phyloP scores from a whole-genome alignment of 352 stramenopile genomes.

The Globisporangium paroecandrum region DNA sequence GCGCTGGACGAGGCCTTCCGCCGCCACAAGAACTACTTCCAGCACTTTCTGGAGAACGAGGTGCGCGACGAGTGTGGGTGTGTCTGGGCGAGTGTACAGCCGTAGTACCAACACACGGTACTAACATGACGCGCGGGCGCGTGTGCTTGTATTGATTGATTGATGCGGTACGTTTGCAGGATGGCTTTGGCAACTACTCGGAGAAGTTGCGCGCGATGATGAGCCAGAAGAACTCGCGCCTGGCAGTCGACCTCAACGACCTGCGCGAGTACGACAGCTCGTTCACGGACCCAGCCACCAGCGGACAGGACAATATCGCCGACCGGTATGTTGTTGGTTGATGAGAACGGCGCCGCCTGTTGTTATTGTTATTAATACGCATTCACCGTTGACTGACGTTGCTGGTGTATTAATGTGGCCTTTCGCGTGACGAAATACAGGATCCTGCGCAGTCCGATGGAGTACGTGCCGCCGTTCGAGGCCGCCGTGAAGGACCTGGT shows the following conservation, averaged over 20 bases:
- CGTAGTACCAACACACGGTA: neutral
- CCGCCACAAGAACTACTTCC: conserved; percentile 88
- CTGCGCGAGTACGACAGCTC: conserved; percentile 87
- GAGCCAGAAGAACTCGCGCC: conserved; percentile 61
- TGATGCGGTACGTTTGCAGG: conserved; percentile 24
- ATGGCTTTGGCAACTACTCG: conserved; percentile 69
- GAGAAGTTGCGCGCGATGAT: conserved; percentile 84
- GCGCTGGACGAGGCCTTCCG: conserved; percentile 82
- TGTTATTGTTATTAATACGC: neutral
- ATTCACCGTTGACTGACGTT: neutral
- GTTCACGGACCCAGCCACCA: conserved; percentile 61
- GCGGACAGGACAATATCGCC: conserved; percentile 71
- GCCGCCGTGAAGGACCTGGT: conserved; percentile 76
- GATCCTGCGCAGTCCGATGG: conserved; percentile 74
- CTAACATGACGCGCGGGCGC: neutral
- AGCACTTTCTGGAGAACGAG: conserved; percentile 75
- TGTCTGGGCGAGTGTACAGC: neutral
- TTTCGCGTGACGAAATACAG: conserved; percentile 11
- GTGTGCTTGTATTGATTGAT: neutral
- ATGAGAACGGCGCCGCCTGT: neutral
- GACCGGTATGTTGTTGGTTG: conserved; percentile 25
- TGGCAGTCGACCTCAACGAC: conserved; percentile 90
- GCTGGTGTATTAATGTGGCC: neutral
- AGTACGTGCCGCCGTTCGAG: conserved; percentile 84
- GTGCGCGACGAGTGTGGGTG: conserved; percentile 21